A percentile compares a stretch with the other conserved stretches of the same genome.
These are phyloP conservation scores for Anastatica hierochuntica DNA, from an alignment of 345 rosid genomes.

Conservation along the genomic window DNA sequence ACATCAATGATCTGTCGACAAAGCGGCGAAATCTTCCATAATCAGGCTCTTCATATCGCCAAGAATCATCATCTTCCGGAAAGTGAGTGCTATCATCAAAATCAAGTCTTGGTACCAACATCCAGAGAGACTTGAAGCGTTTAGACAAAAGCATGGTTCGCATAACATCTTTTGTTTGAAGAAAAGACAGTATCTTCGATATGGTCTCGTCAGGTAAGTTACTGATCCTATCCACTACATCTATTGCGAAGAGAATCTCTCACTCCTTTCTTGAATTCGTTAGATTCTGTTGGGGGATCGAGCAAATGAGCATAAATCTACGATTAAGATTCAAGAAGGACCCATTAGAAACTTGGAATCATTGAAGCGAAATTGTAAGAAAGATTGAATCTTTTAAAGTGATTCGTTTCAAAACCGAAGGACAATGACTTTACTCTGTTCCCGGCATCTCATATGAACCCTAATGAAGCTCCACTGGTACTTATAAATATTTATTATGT, in stretches of 20 bases:
- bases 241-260: background rate
- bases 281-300: background rate
- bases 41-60: background rate
- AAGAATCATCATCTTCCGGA: background rate
- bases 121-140: constrained; percentile 5
- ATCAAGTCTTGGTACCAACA: background rate
- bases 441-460: too few relatives aligned
- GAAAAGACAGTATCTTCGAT: background rate
- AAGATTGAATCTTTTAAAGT: too few relatives aligned
- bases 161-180: background rate
- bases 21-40: background rate
- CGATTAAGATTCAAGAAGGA: too few relatives aligned
- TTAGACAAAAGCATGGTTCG: constrained; percentile 8
- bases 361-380: too few relatives aligned
- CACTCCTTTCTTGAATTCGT: background rate
- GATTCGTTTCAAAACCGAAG: too few relatives aligned
- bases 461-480: too few relatives aligned
- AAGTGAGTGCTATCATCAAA: constrained; percentile 3
- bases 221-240: constrained; percentile 2
- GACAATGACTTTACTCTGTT: too few relatives aligned
- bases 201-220: background rate
- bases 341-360: too few relatives aligned
- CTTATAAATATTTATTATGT: too few relatives aligned
- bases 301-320: too few relatives aligned
- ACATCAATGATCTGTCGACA: constrained; percentile 6